Percentiles rank a stretch among this genome's conserved stretches.
These are phyloP conservation scores for Oryza rufipogon DNA, from an alignment of 176 grass and related monocot species.

Conservation along the genomic window DNA sequence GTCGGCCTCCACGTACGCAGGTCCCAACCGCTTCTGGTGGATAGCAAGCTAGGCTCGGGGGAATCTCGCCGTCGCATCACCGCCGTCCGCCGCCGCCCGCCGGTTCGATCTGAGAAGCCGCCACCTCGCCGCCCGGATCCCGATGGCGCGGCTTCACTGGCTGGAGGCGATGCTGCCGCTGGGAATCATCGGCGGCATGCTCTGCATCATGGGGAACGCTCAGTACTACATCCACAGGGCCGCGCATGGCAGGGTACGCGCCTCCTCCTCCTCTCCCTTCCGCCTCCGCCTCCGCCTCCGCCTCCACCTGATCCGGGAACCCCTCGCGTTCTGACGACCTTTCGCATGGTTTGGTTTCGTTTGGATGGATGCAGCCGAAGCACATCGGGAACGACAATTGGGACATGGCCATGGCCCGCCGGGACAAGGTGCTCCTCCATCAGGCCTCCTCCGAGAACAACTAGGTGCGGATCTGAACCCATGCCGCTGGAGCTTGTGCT, in stretches of 20 bases:
- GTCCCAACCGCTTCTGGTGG: neutral
- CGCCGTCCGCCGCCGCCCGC: neutral
- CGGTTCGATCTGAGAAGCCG: neutral
- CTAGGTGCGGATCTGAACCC: constrained; percentile 51
- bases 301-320: neutral
- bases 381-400: constrained; percentile 95
- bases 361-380: constrained; percentile 80
- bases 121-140: neutral
- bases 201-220: constrained; percentile 97
- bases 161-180: constrained; percentile 91
- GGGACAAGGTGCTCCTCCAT: constrained; percentile 87
- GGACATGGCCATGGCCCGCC: constrained; percentile 97
- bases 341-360: neutral
- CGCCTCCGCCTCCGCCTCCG: neutral
- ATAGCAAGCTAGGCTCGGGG: constrained; percentile 1
- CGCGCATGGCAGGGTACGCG: constrained; percentile 82
- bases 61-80: constrained; percentile 33
- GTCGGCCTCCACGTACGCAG: neutral
- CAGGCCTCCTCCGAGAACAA: constrained; percentile 44
- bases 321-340: constrained; percentile 6
- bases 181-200: constrained; percentile 95
- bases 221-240: constrained; percentile 98
- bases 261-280: neutral
- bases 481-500: neutral
- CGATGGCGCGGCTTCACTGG: constrained; percentile 84